Evolutionary conservation across 441 rosid genomes (phyloP), one percentile per base, ranked within the genome.

Genomic region (Mallotus repandus): DNA sequence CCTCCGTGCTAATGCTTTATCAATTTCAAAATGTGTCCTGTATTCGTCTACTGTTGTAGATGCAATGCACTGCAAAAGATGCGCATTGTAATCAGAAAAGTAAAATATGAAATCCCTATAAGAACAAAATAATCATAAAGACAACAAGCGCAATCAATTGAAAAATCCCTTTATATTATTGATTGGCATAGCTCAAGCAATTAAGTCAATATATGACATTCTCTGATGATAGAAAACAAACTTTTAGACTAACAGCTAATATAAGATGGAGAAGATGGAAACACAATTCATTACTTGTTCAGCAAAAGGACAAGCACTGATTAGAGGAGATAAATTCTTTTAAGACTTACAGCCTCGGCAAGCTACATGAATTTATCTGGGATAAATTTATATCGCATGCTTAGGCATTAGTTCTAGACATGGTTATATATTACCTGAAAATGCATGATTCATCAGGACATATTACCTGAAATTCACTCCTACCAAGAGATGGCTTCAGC

Each of bases 401-500:
- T 14, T 53, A 38, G 35, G 11, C 62, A 45, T 69, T 63, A 78
- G 58, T 38, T 56, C 61, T 46, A 56, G 12, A 63, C 52, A 5
- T 15, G 10, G 19, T 18, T 29, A 54, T 74, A 15, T 61, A 25
- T 49, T n/a, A n/a, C n/a, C n/a, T n/a, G n/a, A n/a, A n/a, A 29
- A 29, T 29, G 16, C 46, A 59, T 11, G 43, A 58, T 64, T 32
- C 53, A 75, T 59, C 43, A 62, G 64, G 77, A 62, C 14, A 76
- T 63, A 21, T 78, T 76, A 96, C 99, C 98, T 93, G 98, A 72
- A 93, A 75, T 89, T 93, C 97, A 86, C 99, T 97, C 83, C 99
- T 88, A 43, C 97, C 98, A 69, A 96, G 99, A 67, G 97, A 85
- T 55, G 99, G 99, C 84, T 96, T 96, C 79, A 96, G 80, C 50